Conservation (phyloP, 2,329 filamentous ascomycete species). For the Aspergillus sp. region DNA sequence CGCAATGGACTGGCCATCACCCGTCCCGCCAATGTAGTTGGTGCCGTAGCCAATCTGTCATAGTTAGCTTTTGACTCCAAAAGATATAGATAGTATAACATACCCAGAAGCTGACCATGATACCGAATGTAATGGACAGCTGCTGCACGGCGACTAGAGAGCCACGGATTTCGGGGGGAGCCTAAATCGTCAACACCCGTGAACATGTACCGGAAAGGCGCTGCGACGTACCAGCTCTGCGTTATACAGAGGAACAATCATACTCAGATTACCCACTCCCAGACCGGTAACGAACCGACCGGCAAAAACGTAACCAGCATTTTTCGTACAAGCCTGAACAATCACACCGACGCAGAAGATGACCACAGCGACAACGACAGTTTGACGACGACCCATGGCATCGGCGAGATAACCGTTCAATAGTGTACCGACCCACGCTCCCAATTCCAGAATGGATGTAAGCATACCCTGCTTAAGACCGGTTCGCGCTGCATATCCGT, state of each 20-base stretch:
- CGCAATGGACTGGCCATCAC: conserved; percentile 60
- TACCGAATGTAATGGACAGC: conserved; percentile 47
- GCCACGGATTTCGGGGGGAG: conserved; percentile 46
- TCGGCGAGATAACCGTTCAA: conserved; percentile 42
- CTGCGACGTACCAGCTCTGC: conserved; percentile 31
- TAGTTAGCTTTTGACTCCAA: not conserved
- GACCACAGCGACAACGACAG: conserved; percentile 35
- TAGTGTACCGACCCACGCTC: conserved; percentile 42
- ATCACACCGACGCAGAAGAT: conserved; percentile 42
- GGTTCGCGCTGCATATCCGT: conserved; percentile 29
- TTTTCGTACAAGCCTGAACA: conserved; percentile 38
- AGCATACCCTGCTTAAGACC: conserved; percentile 35
- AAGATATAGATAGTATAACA: conserved; percentile 7
- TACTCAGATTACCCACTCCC: conserved; percentile 45
- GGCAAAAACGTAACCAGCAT: conserved; percentile 36
- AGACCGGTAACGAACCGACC: conserved; percentile 47
- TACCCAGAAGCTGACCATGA: conserved; percentile 47
- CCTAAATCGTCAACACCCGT: conserved; percentile 21
- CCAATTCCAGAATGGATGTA: conserved; percentile 45
- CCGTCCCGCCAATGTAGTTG: conserved; percentile 67
- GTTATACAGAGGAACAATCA: conserved; percentile 46
- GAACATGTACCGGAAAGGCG: not conserved
- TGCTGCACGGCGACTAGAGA: conserved; percentile 46
- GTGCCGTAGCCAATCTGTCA: conserved; percentile 43
- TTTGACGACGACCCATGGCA: conserved; percentile 36